A percentile compares a stretch with the other conserved stretches of the same genome.
These are phyloP conservation scores for Elaeagnus macrophylla DNA, from an alignment of 306 rosid species.

Conservation along the genomic window DNA sequence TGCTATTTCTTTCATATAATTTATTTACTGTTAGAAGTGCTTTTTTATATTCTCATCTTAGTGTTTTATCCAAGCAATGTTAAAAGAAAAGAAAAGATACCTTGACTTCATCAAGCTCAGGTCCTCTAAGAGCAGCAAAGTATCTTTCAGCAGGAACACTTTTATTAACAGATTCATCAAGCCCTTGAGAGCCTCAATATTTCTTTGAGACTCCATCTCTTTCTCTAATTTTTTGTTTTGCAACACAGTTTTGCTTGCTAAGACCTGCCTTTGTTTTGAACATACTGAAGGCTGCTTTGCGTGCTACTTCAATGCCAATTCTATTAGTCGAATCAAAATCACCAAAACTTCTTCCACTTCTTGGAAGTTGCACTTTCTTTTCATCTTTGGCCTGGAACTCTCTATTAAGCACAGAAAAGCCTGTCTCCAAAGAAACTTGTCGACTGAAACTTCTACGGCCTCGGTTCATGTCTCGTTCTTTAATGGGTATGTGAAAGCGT, in stretches of 20 bases:
- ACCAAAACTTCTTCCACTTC: no score
- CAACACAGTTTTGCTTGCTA: conserved; percentile 63
- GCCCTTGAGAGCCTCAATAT: conserved; percentile 22
- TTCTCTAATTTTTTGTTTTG: conserved; percentile 50
- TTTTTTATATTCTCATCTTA: no score
- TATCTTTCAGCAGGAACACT: conserved; percentile 84
- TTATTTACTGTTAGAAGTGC: no score
- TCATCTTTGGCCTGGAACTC: conserved; percentile 41
- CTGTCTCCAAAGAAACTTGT: conserved; percentile 73
- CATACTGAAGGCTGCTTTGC: conserved; percentile 54
- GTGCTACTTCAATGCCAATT: conserved; percentile 43
- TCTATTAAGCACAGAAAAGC: conserved; percentile 42
- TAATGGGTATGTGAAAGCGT: conserved; percentile 21
- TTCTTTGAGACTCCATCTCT: conserved; percentile 39
- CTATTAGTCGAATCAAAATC: no score
- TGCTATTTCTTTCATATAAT: no score
- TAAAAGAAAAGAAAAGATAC: conserved; percentile 19
- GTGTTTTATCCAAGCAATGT: no score
- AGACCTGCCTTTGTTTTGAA: conserved; percentile 59
- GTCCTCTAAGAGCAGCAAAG: conserved; percentile 85
- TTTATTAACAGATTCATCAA: conserved; percentile 42
- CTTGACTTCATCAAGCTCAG: conserved; percentile 88
- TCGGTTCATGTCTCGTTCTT: conserved; percentile 30
- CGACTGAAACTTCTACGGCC: conserved; percentile 33
- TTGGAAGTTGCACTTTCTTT: conserved; percentile 12